Evolutionary conservation across 768 basidiomycete genomes (phyloP).

Genomic region (Daedaleopsis nitida): DNA sequence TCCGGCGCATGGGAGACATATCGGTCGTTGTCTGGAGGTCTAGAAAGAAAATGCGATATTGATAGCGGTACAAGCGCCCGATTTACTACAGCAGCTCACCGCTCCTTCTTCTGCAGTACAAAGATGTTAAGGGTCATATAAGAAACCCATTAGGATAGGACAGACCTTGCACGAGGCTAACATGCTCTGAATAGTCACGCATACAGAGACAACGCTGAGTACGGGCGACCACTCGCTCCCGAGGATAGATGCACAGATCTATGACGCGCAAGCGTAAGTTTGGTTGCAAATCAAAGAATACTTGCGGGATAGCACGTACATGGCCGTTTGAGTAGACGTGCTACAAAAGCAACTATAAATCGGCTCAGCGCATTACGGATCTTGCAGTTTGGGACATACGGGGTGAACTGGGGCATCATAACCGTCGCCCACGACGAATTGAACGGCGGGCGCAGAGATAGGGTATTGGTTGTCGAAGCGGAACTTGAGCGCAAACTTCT

Average conservation of each 20-base stretch:
- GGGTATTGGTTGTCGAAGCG: slow-evolving; percentile 83
- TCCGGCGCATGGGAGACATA: slow-evolving; percentile 79
- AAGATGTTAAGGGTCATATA: not conserved
- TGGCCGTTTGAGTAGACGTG: slow-evolving; percentile 90
- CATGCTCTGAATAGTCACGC: slow-evolving; percentile 90
- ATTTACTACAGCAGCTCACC: slow-evolving; percentile 48
- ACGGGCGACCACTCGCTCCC: slow-evolving; percentile 91
- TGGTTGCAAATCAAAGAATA: not conserved
- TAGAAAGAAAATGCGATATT: slow-evolving; percentile 27
- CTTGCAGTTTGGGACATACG: slow-evolving; percentile 43
- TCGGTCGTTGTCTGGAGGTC: slow-evolving; percentile 82
- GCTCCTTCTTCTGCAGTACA: slow-evolving; percentile 53
- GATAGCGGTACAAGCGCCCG: too few relatives aligned
- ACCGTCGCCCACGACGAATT: slow-evolving; percentile 71
- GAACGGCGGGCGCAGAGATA: slow-evolving; percentile 85
- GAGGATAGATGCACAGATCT: slow-evolving; percentile 91
- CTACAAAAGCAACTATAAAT: slow-evolving; percentile 35
- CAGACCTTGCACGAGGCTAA: slow-evolving; percentile 86
- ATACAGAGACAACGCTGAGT: slow-evolving; percentile 79
- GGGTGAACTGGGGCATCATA: slow-evolving; percentile 78
- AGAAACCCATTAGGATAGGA: slow-evolving; percentile 4
- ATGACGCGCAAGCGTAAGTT: not conserved
- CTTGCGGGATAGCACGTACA: slow-evolving; percentile 39
- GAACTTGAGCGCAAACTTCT: slow-evolving; percentile 78
- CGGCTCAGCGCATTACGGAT: too few relatives aligned